Percentiles rank a stretch among this genome's conserved stretches.
phyloP scores from a whole-genome alignment of 2,329 filamentous ascomycete species.

The Cordyceps farinosa region DNA sequence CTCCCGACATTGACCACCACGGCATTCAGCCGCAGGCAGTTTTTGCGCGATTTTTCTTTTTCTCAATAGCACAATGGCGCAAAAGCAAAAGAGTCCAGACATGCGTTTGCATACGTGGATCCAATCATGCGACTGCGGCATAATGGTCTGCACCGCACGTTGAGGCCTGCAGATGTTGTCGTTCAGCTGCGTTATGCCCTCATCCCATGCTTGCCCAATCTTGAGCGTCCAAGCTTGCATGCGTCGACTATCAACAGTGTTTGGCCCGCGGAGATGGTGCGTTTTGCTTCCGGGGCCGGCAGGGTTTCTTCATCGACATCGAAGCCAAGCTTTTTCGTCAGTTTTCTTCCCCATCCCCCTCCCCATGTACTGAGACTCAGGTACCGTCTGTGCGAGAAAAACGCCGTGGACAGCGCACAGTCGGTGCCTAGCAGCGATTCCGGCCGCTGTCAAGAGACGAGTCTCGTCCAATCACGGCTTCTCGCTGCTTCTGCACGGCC shows the following conservation, averaged over 20 bases:
- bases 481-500: neutral
- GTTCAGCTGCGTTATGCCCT: neutral
- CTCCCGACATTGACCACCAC: neutral
- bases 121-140: conserved; percentile 4
- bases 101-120: conserved; percentile 15
- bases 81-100: neutral
- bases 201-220: neutral
- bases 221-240: neutral
- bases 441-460: neutral
- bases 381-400: neutral
- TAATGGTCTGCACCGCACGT: neutral
- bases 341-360: neutral
- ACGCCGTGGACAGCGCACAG: neutral
- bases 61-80: neutral
- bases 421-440: neutral
- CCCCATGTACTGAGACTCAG: neutral
- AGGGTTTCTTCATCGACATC: neutral
- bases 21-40: conserved; percentile 1
- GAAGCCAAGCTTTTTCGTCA: conserved; percentile 2
- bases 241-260: neutral
- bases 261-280: neutral
- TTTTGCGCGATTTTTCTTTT: conserved; percentile 2
- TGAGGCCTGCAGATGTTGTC: neutral
- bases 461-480: conserved; percentile 6
- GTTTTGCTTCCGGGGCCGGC: neutral